Conservation (phyloP, 1,139 yeast genomes). For the Nakaseomyces nivariensis region DNA sequence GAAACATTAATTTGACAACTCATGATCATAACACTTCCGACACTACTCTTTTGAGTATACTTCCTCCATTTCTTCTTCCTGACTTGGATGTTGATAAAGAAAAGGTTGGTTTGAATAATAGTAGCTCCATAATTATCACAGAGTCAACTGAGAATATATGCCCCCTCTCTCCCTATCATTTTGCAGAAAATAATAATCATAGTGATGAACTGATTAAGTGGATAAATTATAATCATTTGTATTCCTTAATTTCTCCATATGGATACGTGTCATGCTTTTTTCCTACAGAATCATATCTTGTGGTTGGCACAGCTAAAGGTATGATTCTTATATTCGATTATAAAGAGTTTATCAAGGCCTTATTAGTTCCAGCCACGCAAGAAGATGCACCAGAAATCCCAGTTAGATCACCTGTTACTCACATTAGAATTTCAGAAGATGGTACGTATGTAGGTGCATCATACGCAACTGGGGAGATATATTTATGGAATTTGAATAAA, state of each 20-base stretch:
- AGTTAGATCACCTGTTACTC: constrained; percentile 32
- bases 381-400: constrained; percentile 5
- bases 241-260: constrained; percentile 19
- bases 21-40: background rate
- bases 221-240: constrained; percentile 19
- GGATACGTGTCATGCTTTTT: constrained; percentile 24
- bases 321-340: constrained; percentile 22
- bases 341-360: constrained; percentile 21
- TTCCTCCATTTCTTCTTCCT: background rate
- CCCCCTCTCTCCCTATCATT: background rate
- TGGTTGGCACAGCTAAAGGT: constrained; percentile 27
- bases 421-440: constrained; percentile 42
- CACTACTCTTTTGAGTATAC: background rate
- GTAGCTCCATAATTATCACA: background rate
- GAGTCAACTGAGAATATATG: background rate
- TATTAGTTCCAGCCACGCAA: constrained; percentile 17
- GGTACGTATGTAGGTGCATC: constrained; percentile 42
- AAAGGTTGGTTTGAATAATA: background rate
- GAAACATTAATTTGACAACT: background rate
- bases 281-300: constrained; percentile 20
- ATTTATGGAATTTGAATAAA: constrained; percentile 37
- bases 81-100: background rate
- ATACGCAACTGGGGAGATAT: constrained; percentile 37
- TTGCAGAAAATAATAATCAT: background rate
- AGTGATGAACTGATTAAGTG: constrained; percentile 15